Evolutionary conservation across 495 filamentous ascomycete genomes (phyloP).

Genomic region (Copromyces sp.): DNA sequence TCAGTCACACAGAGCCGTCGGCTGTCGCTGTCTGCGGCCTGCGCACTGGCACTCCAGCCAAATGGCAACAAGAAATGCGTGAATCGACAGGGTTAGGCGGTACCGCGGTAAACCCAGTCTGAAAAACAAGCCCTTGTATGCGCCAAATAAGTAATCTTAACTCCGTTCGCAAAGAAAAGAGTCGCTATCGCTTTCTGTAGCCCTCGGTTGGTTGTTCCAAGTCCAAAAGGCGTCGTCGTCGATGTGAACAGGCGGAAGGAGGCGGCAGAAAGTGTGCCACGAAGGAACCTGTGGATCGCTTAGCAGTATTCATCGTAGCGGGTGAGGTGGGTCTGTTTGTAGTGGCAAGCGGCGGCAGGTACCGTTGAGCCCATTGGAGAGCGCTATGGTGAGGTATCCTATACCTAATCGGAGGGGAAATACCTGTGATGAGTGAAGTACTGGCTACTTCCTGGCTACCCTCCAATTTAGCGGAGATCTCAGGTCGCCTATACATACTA

Average conservation of each 20-base stretch:
- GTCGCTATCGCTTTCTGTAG: not conserved
- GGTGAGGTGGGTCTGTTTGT: not conserved
- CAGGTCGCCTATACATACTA: not conserved
- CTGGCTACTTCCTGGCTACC: not conserved
- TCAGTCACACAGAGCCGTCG: not conserved
- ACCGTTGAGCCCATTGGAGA: not conserved
- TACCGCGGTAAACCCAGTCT: not conserved
- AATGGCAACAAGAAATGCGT: not conserved
- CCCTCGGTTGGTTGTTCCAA: not conserved
- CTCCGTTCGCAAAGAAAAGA: not conserved
- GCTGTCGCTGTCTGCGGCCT: not conserved
- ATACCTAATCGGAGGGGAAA: not conserved
- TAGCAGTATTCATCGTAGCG: not conserved
- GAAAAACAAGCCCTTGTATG: not conserved
- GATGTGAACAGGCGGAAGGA: conserved; percentile 16
- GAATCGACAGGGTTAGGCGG: not conserved
- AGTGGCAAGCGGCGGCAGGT: not conserved
- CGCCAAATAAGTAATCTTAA: not conserved
- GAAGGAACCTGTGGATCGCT: not conserved
- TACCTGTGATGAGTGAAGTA: not conserved
- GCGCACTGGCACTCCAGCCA: not conserved
- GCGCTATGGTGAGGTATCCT: not conserved
- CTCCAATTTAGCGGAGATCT: not conserved
- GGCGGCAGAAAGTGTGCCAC: conserved; percentile 15
- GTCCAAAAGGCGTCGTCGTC: conserved; percentile 12